phyloP scores from a whole-genome alignment of 495 filamentous ascomycete genomes.

The Poronia punctata region DNA sequence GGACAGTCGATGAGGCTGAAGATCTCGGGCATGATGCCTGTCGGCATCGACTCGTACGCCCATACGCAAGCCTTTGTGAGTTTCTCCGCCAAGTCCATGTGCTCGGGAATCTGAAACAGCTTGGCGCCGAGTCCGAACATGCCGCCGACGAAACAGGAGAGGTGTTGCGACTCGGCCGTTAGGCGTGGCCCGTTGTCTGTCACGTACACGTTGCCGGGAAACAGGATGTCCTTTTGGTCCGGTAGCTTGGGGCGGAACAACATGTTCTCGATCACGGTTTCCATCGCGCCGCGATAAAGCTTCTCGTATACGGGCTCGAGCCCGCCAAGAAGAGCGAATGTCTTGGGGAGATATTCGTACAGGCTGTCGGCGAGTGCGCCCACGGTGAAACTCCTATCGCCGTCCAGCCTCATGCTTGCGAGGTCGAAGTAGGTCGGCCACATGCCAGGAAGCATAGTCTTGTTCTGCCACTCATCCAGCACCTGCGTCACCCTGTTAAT shows the following conservation, averaged over 20 bases:
- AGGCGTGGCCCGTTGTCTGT: slow-evolving; percentile 50
- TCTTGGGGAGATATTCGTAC: slow-evolving; percentile 83
- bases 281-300: slow-evolving; percentile 67
- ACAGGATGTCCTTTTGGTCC: slow-evolving; percentile 38
- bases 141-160: slow-evolving; percentile 69
- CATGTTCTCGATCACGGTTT: slow-evolving; percentile 56
- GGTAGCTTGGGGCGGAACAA: slow-evolving; percentile 58
- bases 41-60: slow-evolving; percentile 65
- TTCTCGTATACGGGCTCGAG: slow-evolving; percentile 60
- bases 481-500: slow-evolving; percentile 71
- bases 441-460: slow-evolving; percentile 61
- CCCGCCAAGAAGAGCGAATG: slow-evolving; percentile 61
- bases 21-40: slow-evolving; percentile 78
- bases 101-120: slow-evolving; percentile 55
- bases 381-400: slow-evolving; percentile 50
- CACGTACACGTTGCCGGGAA: slow-evolving; percentile 51
- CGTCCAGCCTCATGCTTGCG: slow-evolving; percentile 15
- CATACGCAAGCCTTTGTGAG: slow-evolving; percentile 79
- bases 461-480: slow-evolving; percentile 57
- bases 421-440: slow-evolving; percentile 37
- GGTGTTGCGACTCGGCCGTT: slow-evolving; percentile 37
- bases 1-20: slow-evolving; percentile 58
- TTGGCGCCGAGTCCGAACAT: slow-evolving; percentile 78
- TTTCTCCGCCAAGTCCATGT: slow-evolving; percentile 64
- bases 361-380: slow-evolving; percentile 72